Base-by-base conservation (phyloP, 2,329 filamentous ascomycete species). In the Dothideomycetes sp. region DNA sequence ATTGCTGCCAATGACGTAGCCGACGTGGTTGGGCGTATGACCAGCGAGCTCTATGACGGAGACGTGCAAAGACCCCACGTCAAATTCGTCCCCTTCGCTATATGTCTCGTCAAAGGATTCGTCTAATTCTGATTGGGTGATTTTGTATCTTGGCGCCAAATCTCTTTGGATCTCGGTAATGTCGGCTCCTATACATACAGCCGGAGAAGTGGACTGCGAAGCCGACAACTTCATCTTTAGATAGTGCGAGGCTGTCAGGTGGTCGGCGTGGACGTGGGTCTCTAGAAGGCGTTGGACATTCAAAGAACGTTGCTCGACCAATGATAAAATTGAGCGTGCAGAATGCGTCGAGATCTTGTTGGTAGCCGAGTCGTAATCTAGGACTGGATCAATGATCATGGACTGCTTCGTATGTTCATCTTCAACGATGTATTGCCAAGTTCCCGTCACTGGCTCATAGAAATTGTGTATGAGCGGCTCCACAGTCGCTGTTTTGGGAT, bases 201-300 rank as follows among this genome's bases (percentile, higher is more conserved):
- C 46, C 0, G 72, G 68, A 36, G 52, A 57, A 1, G 42, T 24
- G 0, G 53, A 58, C 32, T 68, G 61, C 0, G 40, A 37, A 5
- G 58, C 43, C 0, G 52, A 46, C 0, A 78, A 59, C 2, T 50
- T 53, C 0, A 55, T 52, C 47, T 77, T 72, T 0, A 81, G 62
- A 49, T 79, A 81, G 3, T 64, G 63, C 0, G 75, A 64, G 0
- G 77, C 69, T 1, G 73, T 79, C 0, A 79, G 45, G 43, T 80
- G 75, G 40, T 80, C 73, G 3, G 74, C 74, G 44, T 79, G 72
- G 0, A 64, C 69, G 50, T 81, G 77, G 0, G 77, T 81, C 47
- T 81, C 77, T 3, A 81, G 62, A 14, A 81, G 73, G 31, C 55
- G 58, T 1, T 62, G 58, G 8, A 80, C 50, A 0, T 45, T 62